Evolutionary conservation across 331 rosid species (phyloP).

Genomic region (Rosa hybrid): DNA sequence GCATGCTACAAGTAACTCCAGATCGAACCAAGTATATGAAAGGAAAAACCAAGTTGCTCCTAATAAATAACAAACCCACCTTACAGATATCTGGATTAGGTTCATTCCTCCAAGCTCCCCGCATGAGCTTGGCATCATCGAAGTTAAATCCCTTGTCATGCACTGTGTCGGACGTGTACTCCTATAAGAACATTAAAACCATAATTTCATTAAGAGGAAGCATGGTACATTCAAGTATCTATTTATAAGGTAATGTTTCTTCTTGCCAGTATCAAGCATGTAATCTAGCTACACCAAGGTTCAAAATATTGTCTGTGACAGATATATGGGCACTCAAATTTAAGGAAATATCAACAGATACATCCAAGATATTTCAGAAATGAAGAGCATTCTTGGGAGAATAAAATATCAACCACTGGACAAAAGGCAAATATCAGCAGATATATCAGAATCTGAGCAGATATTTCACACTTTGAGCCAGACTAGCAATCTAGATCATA

Average conservation of each 20-base stretch:
- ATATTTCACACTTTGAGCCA: background rate
- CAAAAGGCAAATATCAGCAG: background rate
- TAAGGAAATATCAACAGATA: background rate
- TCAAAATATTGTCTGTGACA: background rate
- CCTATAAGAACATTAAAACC: conserved; percentile 43
- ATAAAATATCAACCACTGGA: background rate
- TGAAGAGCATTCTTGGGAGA: background rate
- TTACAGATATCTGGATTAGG: conserved; percentile 80
- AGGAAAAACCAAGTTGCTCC: background rate
- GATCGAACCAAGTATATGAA: conserved; percentile 2
- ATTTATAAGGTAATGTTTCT: background rate
- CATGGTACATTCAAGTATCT: background rate
- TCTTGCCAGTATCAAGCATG: background rate
- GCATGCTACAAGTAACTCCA: background rate
- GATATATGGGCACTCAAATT: background rate
- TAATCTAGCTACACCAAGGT: background rate
- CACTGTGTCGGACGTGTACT: conserved; percentile 43
- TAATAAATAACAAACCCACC: conserved; percentile 43
- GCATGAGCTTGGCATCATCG: conserved; percentile 80
- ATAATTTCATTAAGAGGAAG: conserved; percentile 4
- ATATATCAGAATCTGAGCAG: background rate
- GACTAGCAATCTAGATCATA: too few relatives aligned
- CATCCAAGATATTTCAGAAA: background rate
- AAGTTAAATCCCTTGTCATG: conserved; percentile 89
- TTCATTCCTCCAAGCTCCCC: conserved; percentile 97